Evolutionary conservation across 352 stramenopile genomes (phyloP).

Genomic region (Phytopythium vexans): DNA sequence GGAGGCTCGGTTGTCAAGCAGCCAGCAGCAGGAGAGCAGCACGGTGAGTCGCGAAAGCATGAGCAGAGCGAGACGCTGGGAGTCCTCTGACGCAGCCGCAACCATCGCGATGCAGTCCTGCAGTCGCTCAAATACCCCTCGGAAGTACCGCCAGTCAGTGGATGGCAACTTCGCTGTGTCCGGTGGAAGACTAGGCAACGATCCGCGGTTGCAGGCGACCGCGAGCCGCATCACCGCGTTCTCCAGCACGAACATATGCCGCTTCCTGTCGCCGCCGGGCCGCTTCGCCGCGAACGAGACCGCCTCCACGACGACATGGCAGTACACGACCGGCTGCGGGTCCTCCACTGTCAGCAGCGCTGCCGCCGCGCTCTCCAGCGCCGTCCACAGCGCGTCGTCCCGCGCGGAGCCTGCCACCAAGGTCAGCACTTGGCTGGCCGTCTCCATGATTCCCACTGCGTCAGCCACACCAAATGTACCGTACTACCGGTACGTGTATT

Average conservation of each 20-base stretch:
- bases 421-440: neutral
- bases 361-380: neutral
- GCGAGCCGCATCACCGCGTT: neutral
- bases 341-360: neutral
- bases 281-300: neutral
- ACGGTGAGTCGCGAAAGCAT: slow-evolving; percentile 20
- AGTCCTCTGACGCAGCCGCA: neutral
- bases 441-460: neutral
- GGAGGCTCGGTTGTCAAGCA: slow-evolving; percentile 18
- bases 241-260: slow-evolving; percentile 3
- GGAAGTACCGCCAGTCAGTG: slow-evolving; percentile 13
- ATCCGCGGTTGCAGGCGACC: neutral
- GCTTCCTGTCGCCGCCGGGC: neutral
- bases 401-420: neutral
- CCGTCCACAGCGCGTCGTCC: slow-evolving; percentile 5
- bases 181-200: too few species aligned
- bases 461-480: too few species aligned
- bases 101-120: slow-evolving; percentile 2
- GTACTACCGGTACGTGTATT: too few species aligned
- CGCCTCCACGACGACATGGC: slow-evolving; percentile 4
- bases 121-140: slow-evolving; percentile 13
- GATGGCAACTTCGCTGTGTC: neutral
- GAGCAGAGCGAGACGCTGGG: slow-evolving; percentile 1
- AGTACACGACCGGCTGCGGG: slow-evolving; percentile 1
- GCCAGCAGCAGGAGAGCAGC: slow-evolving; percentile 30